These are phyloP conservation scores for Gossypium rotundifolium DNA, from an alignment of 345 rosid species.

Conservation along the genomic window DNA sequence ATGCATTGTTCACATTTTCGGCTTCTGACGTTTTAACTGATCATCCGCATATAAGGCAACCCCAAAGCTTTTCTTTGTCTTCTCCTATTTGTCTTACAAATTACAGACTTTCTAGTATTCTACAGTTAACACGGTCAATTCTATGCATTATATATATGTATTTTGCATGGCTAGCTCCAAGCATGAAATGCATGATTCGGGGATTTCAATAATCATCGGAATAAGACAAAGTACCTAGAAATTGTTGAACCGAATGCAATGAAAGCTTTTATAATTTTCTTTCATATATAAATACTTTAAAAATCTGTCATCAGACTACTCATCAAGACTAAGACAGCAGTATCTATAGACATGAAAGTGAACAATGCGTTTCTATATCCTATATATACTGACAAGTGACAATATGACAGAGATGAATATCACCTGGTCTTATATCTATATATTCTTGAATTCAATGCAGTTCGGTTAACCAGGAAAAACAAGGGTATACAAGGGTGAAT, in stretches of 20 bases:
- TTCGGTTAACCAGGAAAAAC: background rate
- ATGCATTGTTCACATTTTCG: background rate
- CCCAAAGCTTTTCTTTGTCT: background rate
- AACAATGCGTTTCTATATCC: background rate
- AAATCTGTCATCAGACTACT: background rate
- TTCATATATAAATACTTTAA: background rate
- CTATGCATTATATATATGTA: background rate
- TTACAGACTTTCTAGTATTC: background rate
- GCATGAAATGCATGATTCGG: background rate
- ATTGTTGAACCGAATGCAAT: background rate
- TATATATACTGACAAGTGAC: background rate
- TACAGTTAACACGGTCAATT: background rate
- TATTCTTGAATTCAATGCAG: background rate
- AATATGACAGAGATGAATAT: background rate
- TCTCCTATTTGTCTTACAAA: background rate
- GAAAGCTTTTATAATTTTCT: background rate
- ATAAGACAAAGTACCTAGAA: background rate
- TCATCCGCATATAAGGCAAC: background rate
- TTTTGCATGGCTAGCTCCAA: background rate
- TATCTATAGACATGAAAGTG: background rate
- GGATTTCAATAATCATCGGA: background rate
- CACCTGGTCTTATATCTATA: background rate
- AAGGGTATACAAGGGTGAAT: background rate
- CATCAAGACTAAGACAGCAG: background rate
- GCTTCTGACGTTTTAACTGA: background rate